Evolutionary conservation across 176 grass and related monocot species (phyloP).

Genomic region (Ensete ventricosum): DNA sequence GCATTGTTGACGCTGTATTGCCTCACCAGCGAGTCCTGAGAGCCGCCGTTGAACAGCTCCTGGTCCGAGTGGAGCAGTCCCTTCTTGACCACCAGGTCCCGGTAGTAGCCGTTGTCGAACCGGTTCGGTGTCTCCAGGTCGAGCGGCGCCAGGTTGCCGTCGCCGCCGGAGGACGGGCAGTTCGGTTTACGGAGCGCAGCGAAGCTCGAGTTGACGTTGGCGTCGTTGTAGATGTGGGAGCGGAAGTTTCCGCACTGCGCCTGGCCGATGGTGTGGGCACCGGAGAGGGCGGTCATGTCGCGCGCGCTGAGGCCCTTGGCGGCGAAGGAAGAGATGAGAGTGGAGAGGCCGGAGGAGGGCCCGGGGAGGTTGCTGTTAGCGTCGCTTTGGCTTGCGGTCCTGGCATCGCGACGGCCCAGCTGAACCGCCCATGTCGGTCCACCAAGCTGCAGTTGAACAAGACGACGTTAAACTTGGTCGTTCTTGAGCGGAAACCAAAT

Average conservation of each 20-base stretch:
- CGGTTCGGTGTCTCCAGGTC: conserved; percentile 31
- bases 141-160: conserved; percentile 37
- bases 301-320: conserved; percentile 35
- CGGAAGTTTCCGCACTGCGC: conserved; percentile 48
- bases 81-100: conserved; percentile 20
- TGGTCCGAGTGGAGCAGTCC: conserved; percentile 66
- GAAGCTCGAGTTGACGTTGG: conserved; percentile 49
- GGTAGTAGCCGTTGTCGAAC: conserved; percentile 52
- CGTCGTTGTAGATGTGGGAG: conserved; percentile 39
- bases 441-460: conserved; percentile 10
- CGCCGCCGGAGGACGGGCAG: conserved; percentile 30
- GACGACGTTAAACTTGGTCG: background rate
- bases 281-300: conserved; percentile 68
- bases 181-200: conserved; percentile 21
- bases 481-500: background rate
- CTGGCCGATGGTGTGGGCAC: conserved; percentile 56
- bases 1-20: conserved; percentile 34
- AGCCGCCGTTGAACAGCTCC: conserved; percentile 58
- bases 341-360: conserved; percentile 20
- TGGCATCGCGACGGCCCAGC: conserved; percentile 36
- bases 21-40: conserved; percentile 37
- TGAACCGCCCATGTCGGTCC: conserved; percentile 33
- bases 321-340: conserved; percentile 34
- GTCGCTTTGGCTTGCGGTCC: conserved; percentile 35
- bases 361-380: conserved; percentile 48